Base-by-base conservation (phyloP, 1,284 basidiomycete genomes). In the Malassezia globosa region DNA sequence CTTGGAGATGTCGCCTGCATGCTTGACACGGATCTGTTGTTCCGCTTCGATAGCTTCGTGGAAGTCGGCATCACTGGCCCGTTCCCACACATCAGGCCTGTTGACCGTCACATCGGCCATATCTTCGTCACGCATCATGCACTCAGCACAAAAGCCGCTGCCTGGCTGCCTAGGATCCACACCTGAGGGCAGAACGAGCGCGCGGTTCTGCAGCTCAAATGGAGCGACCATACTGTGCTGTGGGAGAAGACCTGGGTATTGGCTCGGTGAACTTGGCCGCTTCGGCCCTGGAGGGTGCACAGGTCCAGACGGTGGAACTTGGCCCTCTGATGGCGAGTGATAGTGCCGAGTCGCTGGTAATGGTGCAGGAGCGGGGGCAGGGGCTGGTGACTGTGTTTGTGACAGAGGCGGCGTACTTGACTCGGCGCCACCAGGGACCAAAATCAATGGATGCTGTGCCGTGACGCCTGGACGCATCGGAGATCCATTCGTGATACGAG, bases 81-180 rank as follows among this genome's bases (percentile, higher is more conserved):
- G 78, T 1, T 86, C 87, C 92, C 92, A 97, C 13, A 85, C 78
- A 0, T 87, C 87, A 4, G 82, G 80, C 24, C 83, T 82, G 2
- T 82, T 79, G 19, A 95, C 92, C 68, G 84, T 79, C 23, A 97
- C 87, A 72, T 95, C 92, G 27, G 85, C 87, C 84, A 97, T 88
- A 70, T 97, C 92, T 67, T 92, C 82, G 74, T 97, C 92, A 36
- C 92, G 83, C 92, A 97, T 97, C 64, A 94, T 87, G 72, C 92
- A 97, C 74, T 97, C 92, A 40, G 96, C 77, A 65, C 92, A 97
- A 36, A 96, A 77, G 16, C 35, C 35, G 2, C 25, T 27, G n/a
- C 25, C 37, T 7, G 38, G 49, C 18, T 42, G 38, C 8, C 36
- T 27, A n/a, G 61, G 64, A 37, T 70, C 67, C 34, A 62, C 66